Percentiles rank a stretch among this genome's conserved stretches.
Conservation (phyloP, 495 filamentous ascomycete species). For the Gamarada debralockiae region DNA sequence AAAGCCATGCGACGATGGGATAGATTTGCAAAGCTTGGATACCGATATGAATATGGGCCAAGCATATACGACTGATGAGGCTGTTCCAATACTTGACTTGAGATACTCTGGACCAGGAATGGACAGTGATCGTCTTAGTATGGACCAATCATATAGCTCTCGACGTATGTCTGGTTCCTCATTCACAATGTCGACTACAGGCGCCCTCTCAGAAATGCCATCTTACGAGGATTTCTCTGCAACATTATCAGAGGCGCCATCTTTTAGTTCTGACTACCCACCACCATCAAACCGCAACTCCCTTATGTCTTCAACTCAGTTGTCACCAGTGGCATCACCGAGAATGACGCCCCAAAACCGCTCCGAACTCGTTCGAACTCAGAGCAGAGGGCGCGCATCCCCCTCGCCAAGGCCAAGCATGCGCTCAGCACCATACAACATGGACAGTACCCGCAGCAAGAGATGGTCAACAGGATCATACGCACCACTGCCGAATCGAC, state of each 20-base stretch:
- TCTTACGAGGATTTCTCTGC: conserved; percentile 58
- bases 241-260: conserved; percentile 50
- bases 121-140: conserved; percentile 23
- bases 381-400: conserved; percentile 57
- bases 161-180: conserved; percentile 56
- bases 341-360: conserved; percentile 54
- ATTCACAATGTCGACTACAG: conserved; percentile 54
- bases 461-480: conserved; percentile 70
- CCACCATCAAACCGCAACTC: conserved; percentile 54
- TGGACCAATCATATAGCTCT: conserved; percentile 33
- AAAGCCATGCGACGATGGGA: conserved; percentile 46
- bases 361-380: conserved; percentile 51
- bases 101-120: conserved; percentile 31
- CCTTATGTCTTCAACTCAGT: conserved; percentile 53
- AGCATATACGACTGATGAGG: conserved; percentile 51
- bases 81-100: conserved; percentile 50
- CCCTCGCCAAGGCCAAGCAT: conserved; percentile 61
- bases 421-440: conserved; percentile 59
- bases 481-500: conserved; percentile 39
- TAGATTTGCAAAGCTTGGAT: conserved; percentile 43
- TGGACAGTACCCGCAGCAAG: conserved; percentile 58
- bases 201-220: conserved; percentile 51
- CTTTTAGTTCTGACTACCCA: conserved; percentile 52
- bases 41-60: conserved; percentile 50
- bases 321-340: conserved; percentile 56